Conservation (phyloP, 2,329 filamentous ascomycete genomes). For the Plectosphaerella sp. region DNA sequence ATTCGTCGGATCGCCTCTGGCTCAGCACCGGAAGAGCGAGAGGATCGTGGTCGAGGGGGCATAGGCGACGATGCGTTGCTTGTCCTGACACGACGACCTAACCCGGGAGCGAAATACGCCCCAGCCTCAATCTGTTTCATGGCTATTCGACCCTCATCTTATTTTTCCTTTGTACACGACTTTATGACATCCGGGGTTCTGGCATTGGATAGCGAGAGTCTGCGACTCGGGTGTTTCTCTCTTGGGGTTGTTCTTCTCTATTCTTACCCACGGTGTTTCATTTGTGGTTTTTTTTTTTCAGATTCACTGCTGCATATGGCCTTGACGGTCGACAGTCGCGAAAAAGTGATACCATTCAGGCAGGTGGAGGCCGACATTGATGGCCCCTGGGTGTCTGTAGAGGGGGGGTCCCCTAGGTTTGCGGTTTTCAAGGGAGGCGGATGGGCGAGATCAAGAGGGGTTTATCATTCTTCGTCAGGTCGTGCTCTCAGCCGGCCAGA, state of each 20-base stretch:
- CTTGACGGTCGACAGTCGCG: neutral
- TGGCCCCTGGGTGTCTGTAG: too few relatives aligned
- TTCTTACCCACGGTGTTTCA: neutral
- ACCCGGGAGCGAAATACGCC: too few relatives aligned
- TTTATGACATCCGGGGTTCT: neutral
- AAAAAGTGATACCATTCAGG: neutral
- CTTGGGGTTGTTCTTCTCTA: neutral
- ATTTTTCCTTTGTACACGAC: slow-evolving; percentile 5
- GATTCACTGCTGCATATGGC: neutral
- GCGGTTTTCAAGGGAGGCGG: too few relatives aligned
- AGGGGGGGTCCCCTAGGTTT: too few relatives aligned
- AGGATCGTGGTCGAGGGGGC: slow-evolving; percentile 45
- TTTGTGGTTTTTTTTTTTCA: neutral
- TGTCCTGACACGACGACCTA: too few relatives aligned
- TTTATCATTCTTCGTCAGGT: too few relatives aligned
- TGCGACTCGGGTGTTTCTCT: neutral
- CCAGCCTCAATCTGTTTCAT: neutral
- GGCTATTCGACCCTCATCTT: slow-evolving; percentile 3
- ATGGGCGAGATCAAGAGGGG: too few relatives aligned
- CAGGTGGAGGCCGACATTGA: neutral
- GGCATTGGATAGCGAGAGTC: neutral
- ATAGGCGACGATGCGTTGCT: slow-evolving; percentile 15
- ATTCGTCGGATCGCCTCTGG: slow-evolving; percentile 22
- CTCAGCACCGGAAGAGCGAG: slow-evolving; percentile 47
- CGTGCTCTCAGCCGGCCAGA: too few relatives aligned